Evolutionary conservation across 192 early-diverging fungal species (phyloP).

Genomic region (Backusella parvicylindrica): DNA sequence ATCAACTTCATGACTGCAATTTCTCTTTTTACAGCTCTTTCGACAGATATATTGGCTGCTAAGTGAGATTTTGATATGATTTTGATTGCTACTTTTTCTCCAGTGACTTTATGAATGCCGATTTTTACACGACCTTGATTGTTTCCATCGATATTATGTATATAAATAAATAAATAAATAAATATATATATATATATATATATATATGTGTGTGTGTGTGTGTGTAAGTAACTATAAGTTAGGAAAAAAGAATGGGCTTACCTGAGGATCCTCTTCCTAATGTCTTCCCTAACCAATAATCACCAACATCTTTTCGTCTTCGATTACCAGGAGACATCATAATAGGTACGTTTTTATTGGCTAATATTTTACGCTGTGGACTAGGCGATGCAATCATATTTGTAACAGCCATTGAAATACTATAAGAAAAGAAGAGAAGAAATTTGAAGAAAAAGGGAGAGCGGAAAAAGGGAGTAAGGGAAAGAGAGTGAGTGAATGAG

Average conservation of each 20-base stretch:
- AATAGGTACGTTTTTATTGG: neutral
- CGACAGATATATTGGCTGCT: slow-evolving; percentile 38
- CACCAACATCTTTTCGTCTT: slow-evolving; percentile 42
- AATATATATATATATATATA: too few relatives aligned
- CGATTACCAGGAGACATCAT: slow-evolving; percentile 20
- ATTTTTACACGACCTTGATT: slow-evolving; percentile 46
- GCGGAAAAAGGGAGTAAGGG: slow-evolving; percentile 1
- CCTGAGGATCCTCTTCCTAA: slow-evolving; percentile 53
- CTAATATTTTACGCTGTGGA: slow-evolving; percentile 21
- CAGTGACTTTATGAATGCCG: slow-evolving; percentile 46
- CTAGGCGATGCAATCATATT: slow-evolving; percentile 21
- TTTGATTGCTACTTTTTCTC: slow-evolving; percentile 52
- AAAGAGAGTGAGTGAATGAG: slow-evolving; percentile 2
- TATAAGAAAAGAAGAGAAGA: neutral
- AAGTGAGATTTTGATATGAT: slow-evolving; percentile 49
- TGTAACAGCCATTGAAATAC: neutral
- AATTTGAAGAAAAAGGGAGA: neutral
- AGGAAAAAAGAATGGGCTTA: slow-evolving; percentile 9
- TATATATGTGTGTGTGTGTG: too few relatives aligned
- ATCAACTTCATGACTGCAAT: slow-evolving; percentile 54
- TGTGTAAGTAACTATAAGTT: neutral
- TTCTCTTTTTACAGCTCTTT: slow-evolving; percentile 49
- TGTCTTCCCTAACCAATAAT: slow-evolving; percentile 45
- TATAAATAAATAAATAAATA: neutral
- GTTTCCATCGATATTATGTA: too few relatives aligned